phyloP scores from a whole-genome alignment of 805 yeast genomes.

The Nakazawaea ishiwadae region DNA sequence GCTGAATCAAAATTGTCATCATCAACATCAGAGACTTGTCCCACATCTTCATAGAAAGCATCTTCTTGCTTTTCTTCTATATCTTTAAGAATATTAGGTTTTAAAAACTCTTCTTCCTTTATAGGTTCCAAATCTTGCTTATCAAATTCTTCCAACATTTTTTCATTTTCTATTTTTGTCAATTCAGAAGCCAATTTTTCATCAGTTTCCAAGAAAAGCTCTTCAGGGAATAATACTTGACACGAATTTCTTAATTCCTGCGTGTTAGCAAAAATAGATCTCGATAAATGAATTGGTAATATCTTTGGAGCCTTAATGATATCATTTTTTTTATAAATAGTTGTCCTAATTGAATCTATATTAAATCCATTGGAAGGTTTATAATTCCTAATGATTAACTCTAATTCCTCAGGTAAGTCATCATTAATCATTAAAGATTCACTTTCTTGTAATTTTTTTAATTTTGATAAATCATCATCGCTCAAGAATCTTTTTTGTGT shows the following conservation, averaged over 20 bases:
- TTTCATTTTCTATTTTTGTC: slow-evolving; percentile 7
- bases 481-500: slow-evolving; percentile 13
- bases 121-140: slow-evolving; percentile 24
- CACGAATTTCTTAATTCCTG: slow-evolving; percentile 72
- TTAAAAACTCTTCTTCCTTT: slow-evolving; percentile 7
- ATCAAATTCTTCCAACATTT: slow-evolving; percentile 31
- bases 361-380: slow-evolving; percentile 34
- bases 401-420: slow-evolving; percentile 51
- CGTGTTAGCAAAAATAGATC: slow-evolving; percentile 72
- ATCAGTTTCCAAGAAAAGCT: slow-evolving; percentile 43
- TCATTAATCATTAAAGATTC: slow-evolving; percentile 52
- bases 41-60: slow-evolving; percentile 19
- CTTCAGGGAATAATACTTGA: slow-evolving; percentile 60
- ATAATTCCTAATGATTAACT: slow-evolving; percentile 43
- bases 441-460: slow-evolving; percentile 31
- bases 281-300: slow-evolving; percentile 76
- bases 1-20: slow-evolving; percentile 12
- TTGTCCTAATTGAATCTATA: slow-evolving; percentile 47
- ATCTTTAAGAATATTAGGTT: slow-evolving; percentile 13
- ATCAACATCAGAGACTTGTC: slow-evolving; percentile 18
- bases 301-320: slow-evolving; percentile 66
- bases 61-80: slow-evolving; percentile 20
- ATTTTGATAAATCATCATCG: slow-evolving; percentile 30
- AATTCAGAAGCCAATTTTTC: slow-evolving; percentile 22
- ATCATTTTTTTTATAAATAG: slow-evolving; percentile 61